Percentiles rank a stretch among this genome's conserved stretches.
phyloP scores from a whole-genome alignment of 805 yeast genomes.

The Schwanniomyces yamadae region DNA sequence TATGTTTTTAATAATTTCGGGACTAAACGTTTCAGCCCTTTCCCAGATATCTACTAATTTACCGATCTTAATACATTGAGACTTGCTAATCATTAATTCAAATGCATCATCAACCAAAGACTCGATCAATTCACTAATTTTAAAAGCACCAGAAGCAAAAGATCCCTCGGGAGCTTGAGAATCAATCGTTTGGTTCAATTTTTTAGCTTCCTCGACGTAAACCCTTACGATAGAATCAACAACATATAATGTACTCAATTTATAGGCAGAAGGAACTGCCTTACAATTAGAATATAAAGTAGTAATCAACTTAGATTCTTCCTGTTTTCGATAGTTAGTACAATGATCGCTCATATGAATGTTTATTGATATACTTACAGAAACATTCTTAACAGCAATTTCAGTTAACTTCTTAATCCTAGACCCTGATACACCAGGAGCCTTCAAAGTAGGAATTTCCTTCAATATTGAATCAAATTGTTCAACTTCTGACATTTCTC shows the following conservation, averaged over 20 bases:
- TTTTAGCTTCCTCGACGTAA: conserved; percentile 70
- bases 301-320: conserved; percentile 56
- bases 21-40: conserved; percentile 73
- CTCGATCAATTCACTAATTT: conserved; percentile 63
- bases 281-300: conserved; percentile 65
- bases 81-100: conserved; percentile 49
- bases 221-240: conserved; percentile 91
- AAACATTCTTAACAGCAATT: conserved; percentile 67
- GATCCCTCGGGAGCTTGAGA: conserved; percentile 63
- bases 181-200: conserved; percentile 48
- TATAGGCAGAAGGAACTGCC: conserved; percentile 74
- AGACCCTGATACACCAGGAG: conserved; percentile 95
- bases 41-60: conserved; percentile 93
- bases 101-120: conserved; percentile 63
- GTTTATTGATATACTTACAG: conserved; percentile 5
- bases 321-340: conserved; percentile 17
- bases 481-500: conserved; percentile 39
- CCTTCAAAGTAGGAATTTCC: conserved; percentile 57
- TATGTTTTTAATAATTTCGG: conserved; percentile 52
- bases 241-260: conserved; percentile 86
- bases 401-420: conserved; percentile 86
- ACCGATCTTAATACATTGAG: conserved; percentile 67
- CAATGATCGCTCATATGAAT: background rate
- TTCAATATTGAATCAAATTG: conserved; percentile 48
- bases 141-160: conserved; percentile 67